Percentiles rank a stretch among this genome's conserved stretches.
phyloP scores from a whole-genome alignment of 2,329 filamentous ascomycete species.

The Bretziella fagacearum region DNA sequence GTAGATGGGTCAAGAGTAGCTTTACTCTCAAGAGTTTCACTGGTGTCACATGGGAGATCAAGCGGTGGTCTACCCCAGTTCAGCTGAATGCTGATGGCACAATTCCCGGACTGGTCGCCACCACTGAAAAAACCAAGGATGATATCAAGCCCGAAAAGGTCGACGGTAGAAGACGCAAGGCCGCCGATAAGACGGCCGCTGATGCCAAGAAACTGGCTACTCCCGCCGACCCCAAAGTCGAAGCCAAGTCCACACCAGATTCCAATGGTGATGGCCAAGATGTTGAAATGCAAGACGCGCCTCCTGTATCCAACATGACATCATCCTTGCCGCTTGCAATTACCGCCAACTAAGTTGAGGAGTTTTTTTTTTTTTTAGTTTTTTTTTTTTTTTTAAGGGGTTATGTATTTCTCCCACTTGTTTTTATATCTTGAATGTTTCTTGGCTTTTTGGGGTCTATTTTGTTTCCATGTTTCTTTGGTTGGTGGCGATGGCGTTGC shows the following conservation, averaged over 20 bases:
- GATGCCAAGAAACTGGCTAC: background rate
- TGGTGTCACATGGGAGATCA: slow-evolving; percentile 64
- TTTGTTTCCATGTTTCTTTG: no score
- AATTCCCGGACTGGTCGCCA: background rate
- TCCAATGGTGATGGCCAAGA: slow-evolving; percentile 33
- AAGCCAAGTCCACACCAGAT: slow-evolving; percentile 33
- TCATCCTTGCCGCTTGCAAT: slow-evolving; percentile 35
- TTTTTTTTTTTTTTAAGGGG: background rate
- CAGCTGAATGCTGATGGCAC: slow-evolving; percentile 26
- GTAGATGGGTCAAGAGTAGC: slow-evolving; percentile 72
- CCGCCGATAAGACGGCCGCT: slow-evolving; percentile 21
- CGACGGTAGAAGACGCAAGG: background rate
- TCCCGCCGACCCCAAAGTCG: slow-evolving; percentile 38
- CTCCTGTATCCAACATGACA: slow-evolving; percentile 30
- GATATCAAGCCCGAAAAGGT: background rate
- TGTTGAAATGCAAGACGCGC: slow-evolving; percentile 38
- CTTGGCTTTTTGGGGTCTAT: no score
- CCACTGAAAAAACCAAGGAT: background rate
- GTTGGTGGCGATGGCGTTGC: no score
- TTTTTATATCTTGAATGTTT: no score
- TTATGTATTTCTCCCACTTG: no score
- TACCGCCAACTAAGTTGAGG: slow-evolving; percentile 24
- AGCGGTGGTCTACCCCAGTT: slow-evolving; percentile 65
- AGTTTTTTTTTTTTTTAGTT: background rate
- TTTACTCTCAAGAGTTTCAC: slow-evolving; percentile 87